phyloP scores from a whole-genome alignment of 2,329 filamentous ascomycete genomes.

The Dactylellina sp. region DNA sequence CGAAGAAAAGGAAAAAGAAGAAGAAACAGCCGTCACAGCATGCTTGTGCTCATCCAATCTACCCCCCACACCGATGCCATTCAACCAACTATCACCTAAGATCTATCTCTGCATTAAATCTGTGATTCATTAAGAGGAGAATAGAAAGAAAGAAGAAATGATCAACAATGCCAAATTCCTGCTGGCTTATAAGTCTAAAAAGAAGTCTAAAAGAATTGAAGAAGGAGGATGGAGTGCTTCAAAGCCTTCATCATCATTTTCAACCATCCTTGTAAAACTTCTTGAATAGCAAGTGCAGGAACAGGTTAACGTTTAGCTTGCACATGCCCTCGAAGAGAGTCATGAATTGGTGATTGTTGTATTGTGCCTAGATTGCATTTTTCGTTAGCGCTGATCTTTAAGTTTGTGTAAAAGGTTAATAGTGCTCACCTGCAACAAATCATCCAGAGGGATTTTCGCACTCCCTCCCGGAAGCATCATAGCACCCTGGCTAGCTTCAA shows the following conservation, averaged over 20 bases:
- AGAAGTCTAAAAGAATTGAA: conserved; percentile 2
- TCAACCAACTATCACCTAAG: conserved; percentile 10
- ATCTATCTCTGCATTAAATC: conserved; percentile 31
- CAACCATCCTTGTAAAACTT: conserved; percentile 89
- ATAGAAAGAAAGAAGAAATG: conserved; percentile 4
- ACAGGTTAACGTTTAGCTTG: conserved; percentile 93
- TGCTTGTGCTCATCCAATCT: conserved; percentile 30
- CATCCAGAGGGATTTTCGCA: conserved; percentile 88
- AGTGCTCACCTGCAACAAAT: conserved; percentile 73
- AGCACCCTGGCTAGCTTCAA: conserved; percentile 89
- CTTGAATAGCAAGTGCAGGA: conserved; percentile 97
- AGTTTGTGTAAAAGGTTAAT: background rate
- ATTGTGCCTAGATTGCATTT: conserved; percentile 77
- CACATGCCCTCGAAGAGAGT: conserved; percentile 87
- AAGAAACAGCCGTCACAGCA: conserved; percentile 25
- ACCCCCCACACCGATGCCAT: conserved; percentile 14
- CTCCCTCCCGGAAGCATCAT: conserved; percentile 97
- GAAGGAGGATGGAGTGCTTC: background rate
- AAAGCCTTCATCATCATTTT: conserved; percentile 3
- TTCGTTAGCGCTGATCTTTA: conserved; percentile 40
- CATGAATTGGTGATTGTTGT: conserved; percentile 96
- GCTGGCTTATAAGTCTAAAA: conserved; percentile 22
- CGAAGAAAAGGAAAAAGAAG: conserved; percentile 2
- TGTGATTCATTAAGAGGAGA: conserved; percentile 28
- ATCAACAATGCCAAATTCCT: conserved; percentile 35